Evolutionary conservation across 2,329 filamentous ascomycete genomes (phyloP).

Genomic region (Teratosphaeria nubilosa): DNA sequence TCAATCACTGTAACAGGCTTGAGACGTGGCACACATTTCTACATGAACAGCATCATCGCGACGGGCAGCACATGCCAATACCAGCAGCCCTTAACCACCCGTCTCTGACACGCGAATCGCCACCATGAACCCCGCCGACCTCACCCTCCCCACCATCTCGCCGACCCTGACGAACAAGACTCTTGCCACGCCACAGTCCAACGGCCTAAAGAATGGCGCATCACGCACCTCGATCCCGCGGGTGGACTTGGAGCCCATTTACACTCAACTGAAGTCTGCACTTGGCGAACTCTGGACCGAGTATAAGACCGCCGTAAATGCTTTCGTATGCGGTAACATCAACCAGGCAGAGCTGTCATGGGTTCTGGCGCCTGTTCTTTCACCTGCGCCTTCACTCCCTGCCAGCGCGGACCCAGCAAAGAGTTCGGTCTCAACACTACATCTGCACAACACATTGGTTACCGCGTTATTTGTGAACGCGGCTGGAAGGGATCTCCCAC

Average conservation of each 20-base stretch:
- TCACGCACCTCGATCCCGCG: slow-evolving; percentile 45
- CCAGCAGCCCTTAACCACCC: background rate
- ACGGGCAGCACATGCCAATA: background rate
- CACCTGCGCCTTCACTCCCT: slow-evolving; percentile 35
- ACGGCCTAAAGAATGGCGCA: slow-evolving; percentile 39
- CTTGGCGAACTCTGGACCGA: slow-evolving; percentile 50
- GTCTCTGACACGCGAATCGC: background rate
- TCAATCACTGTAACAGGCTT: background rate
- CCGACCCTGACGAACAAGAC: slow-evolving; percentile 20
- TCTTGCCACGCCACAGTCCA: slow-evolving; percentile 11
- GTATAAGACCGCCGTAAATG: slow-evolving; percentile 49
- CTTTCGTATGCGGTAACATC: slow-evolving; percentile 49
- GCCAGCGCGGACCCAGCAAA: slow-evolving; percentile 9
- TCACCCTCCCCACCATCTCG: slow-evolving; percentile 16
- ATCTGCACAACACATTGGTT: slow-evolving; percentile 53
- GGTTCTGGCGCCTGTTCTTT: slow-evolving; percentile 47
- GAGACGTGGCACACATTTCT: background rate
- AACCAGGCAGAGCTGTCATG: slow-evolving; percentile 52
- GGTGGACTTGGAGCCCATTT: slow-evolving; percentile 53
- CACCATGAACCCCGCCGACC: slow-evolving; percentile 27
- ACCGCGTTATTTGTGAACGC: slow-evolving; percentile 48
- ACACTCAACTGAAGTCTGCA: slow-evolving; percentile 49
- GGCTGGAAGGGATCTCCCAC: slow-evolving; percentile 48
- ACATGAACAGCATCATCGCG: background rate
- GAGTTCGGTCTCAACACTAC: slow-evolving; percentile 22